These are phyloP conservation scores for Naganishia liquefaciens DNA, from an alignment of 1,284 basidiomycete genomes.

Conservation along the genomic window DNA sequence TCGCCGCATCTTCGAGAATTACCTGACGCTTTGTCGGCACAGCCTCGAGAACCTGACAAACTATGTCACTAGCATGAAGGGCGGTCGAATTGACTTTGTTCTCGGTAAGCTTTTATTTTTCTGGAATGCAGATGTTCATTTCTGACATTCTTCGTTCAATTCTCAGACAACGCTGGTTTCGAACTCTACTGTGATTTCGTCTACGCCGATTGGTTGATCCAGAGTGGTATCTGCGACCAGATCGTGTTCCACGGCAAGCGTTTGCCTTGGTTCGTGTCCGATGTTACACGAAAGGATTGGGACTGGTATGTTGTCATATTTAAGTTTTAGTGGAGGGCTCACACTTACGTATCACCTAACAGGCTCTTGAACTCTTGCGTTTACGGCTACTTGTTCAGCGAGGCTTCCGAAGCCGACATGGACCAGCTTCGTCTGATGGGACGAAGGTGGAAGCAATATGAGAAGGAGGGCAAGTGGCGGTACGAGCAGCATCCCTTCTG, in stretches of 20 bases:
- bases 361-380: slow-evolving; percentile 75
- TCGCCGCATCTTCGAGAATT: neutral
- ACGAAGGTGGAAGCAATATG: slow-evolving; percentile 93
- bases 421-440: slow-evolving; percentile 80
- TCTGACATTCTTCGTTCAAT: slow-evolving; percentile 50
- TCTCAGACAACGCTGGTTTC: slow-evolving; percentile 78
- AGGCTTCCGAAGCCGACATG: slow-evolving; percentile 74
- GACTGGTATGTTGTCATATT: slow-evolving; percentile 63
- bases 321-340: neutral
- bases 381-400: slow-evolving; percentile 83
- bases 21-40: neutral
- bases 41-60: slow-evolving; percentile 75
- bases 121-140: slow-evolving; percentile 44
- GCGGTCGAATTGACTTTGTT: slow-evolving; percentile 83
- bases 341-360: neutral
- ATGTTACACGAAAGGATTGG: slow-evolving; percentile 96
- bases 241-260: slow-evolving; percentile 72
- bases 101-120: slow-evolving; percentile 42
- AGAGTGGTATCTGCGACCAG: slow-evolving; percentile 81
- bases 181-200: slow-evolving; percentile 92
- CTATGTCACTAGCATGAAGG: slow-evolving; percentile 71
- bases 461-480: slow-evolving; percentile 87
- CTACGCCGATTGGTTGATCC: slow-evolving; percentile 81
- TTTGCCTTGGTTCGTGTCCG: slow-evolving; percentile 87
- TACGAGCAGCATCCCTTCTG: slow-evolving; percentile 75